Conservation (phyloP, 2,329 filamentous ascomycete species). For the Hansfordia pulvinata region DNA sequence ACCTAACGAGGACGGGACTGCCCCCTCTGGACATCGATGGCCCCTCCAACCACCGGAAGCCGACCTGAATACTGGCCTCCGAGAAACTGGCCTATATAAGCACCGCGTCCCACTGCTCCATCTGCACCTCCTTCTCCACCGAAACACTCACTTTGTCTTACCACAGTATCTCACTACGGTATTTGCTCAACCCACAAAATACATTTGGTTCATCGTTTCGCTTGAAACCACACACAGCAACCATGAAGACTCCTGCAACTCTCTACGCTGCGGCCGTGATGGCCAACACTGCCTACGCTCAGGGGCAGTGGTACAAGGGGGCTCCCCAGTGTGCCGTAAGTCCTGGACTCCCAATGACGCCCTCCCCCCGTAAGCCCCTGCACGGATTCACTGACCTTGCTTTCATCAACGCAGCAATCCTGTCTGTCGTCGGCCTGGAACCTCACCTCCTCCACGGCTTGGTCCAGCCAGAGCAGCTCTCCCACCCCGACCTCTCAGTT, state of each 20-base stretch:
- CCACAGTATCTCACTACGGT: no score
- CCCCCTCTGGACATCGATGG: no score
- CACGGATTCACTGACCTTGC: slow-evolving; percentile 3
- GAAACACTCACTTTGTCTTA: no score
- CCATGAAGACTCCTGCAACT: background rate
- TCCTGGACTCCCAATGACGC: slow-evolving; percentile 4
- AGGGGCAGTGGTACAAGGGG: slow-evolving; percentile 22
- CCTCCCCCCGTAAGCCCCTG: background rate
- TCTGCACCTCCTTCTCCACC: no score
- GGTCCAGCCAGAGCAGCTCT: slow-evolving; percentile 16
- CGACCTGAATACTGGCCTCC: no score
- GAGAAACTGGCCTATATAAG: no score
- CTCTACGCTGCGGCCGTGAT: slow-evolving; percentile 9
- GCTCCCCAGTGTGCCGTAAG: slow-evolving; percentile 28
- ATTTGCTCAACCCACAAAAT: no score
- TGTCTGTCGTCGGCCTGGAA: slow-evolving; percentile 25
- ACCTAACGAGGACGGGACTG: no score
- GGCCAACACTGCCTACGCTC: slow-evolving; percentile 12
- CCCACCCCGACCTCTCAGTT: slow-evolving; percentile 14
- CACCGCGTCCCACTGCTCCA: no score
- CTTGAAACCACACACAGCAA: no score
- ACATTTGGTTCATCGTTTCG: no score
- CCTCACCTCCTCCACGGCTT: slow-evolving; percentile 10
- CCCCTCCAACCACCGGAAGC: no score
- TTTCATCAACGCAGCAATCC: slow-evolving; percentile 18